Percentiles rank a stretch among this genome's conserved stretches.
phyloP scores from a whole-genome alignment of 768 basidiomycete genomes.

The Brasilioporus rufonigricans region DNA sequence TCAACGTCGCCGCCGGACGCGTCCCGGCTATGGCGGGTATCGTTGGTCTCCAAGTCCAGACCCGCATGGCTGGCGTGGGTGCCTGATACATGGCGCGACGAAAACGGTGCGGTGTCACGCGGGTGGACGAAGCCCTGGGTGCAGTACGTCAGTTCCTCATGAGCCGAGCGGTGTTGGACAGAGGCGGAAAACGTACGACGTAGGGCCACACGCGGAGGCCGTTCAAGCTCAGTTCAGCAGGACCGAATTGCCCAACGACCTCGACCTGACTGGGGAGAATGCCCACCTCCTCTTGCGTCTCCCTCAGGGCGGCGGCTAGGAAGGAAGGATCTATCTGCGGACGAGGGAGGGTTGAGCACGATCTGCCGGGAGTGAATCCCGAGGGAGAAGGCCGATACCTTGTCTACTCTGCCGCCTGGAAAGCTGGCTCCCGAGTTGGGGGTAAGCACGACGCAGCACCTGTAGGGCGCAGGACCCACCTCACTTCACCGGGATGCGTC shows the following conservation, averaged over 20 bases:
- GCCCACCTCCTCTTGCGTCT: conserved; percentile 74
- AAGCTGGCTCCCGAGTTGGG: conserved; percentile 47
- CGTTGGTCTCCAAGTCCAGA: not conserved
- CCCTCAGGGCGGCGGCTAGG: conserved; percentile 59
- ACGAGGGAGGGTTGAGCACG: conserved; percentile 2
- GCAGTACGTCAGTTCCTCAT: not conserved
- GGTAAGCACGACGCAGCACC: not conserved
- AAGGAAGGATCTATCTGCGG: conserved; percentile 56
- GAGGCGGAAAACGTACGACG: conserved; percentile 51
- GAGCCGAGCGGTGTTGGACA: not conserved
- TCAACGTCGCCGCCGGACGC: conserved; percentile 19
- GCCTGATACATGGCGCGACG: not conserved
- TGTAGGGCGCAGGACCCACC: conserved; percentile 41
- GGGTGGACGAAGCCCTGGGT: conserved; percentile 42
- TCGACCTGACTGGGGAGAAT: conserved; percentile 59
- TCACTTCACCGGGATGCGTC: conserved; percentile 79
- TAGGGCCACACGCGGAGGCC: conserved; percentile 74
- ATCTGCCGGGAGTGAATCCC: no score
- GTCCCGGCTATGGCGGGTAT: not conserved
- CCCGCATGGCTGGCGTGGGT: conserved; percentile 1
- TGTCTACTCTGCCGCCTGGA: conserved; percentile 70
- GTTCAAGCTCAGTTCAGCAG: conserved; percentile 54
- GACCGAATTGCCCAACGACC: conserved; percentile 62
- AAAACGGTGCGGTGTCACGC: not conserved
- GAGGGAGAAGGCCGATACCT: conserved; percentile 37